These are phyloP conservation scores for Aspergillus diversus DNA, from an alignment of 495 filamentous ascomycete genomes.

Conservation along the genomic window DNA sequence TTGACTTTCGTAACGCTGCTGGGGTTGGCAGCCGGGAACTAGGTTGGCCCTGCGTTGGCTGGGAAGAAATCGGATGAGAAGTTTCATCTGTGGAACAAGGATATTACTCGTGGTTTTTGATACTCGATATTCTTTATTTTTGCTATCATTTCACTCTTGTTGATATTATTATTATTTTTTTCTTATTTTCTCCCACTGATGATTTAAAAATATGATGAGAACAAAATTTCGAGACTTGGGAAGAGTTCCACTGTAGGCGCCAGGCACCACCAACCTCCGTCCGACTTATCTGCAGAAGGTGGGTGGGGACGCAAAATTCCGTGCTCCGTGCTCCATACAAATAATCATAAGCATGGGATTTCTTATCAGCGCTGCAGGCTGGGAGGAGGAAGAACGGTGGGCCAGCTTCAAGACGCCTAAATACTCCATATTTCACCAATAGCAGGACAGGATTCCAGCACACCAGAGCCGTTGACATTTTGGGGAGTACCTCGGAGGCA, in stretches of 20 bases:
- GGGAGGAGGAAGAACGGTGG: slow-evolving; percentile 13
- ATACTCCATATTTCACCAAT: slow-evolving; percentile 7
- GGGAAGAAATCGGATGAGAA: not conserved
- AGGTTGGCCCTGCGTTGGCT: no score
- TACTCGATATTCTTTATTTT: not conserved
- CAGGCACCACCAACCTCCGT: not conserved
- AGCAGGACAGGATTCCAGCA: not conserved
- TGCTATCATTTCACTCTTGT: not conserved
- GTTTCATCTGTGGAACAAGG: not conserved
- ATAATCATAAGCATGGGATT: not conserved
- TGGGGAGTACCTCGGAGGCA: not conserved
- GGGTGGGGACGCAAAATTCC: not conserved
- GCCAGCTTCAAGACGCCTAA: not conserved
- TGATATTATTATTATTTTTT: not conserved
- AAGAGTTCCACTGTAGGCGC: not conserved
- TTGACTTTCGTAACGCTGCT: not conserved
- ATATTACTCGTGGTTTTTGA: not conserved
- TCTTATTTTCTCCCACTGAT: not conserved
- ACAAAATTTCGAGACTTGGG: not conserved
- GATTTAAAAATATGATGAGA: not conserved
- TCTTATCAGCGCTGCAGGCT: not conserved
- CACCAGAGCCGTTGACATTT: slow-evolving; percentile 5
- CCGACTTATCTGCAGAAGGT: not conserved
- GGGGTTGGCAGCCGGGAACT: not conserved
- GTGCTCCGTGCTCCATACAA: not conserved